Conservation (phyloP, 176 grass and related monocot species). For the Carex pumila region DNA sequence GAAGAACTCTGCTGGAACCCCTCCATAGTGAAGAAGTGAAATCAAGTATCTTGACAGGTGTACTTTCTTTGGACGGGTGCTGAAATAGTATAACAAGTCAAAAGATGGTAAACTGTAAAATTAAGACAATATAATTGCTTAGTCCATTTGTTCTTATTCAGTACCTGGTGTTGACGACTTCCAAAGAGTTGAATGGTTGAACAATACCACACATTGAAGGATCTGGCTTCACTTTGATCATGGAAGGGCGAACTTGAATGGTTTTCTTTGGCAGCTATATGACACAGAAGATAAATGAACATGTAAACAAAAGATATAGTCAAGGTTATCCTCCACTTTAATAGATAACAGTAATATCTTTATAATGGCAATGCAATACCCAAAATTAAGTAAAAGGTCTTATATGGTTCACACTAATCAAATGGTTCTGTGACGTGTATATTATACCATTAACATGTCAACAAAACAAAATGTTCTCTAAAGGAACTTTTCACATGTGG, state of each 20-base stretch:
- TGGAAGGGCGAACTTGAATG: slow-evolving; percentile 26
- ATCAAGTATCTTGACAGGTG: slow-evolving; percentile 37
- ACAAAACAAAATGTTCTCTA: background rate
- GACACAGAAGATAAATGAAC: background rate
- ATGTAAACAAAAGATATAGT: background rate
- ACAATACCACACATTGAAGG: slow-evolving; percentile 13
- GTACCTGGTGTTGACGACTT: slow-evolving; percentile 39
- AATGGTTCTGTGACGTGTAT: background rate
- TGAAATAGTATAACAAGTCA: slow-evolving; percentile 8
- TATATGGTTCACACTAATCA: background rate
- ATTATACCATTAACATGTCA: background rate
- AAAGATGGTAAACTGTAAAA: background rate
- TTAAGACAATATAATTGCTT: background rate
- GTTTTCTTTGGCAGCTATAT: slow-evolving; percentile 35
- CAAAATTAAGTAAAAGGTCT: background rate
- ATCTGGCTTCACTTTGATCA: slow-evolving; percentile 36
- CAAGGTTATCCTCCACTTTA: background rate
- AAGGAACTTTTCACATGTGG: background rate
- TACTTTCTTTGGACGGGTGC: slow-evolving; percentile 31
- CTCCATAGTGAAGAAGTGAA: slow-evolving; percentile 30
- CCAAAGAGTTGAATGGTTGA: slow-evolving; percentile 35
- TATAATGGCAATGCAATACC: background rate
- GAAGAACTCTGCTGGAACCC: slow-evolving; percentile 41
- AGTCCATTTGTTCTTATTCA: background rate
- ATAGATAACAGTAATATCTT: background rate